Conservation (phyloP, 2,329 filamentous ascomycete genomes). For the Hawksworthiomyces lignivorus region DNA sequence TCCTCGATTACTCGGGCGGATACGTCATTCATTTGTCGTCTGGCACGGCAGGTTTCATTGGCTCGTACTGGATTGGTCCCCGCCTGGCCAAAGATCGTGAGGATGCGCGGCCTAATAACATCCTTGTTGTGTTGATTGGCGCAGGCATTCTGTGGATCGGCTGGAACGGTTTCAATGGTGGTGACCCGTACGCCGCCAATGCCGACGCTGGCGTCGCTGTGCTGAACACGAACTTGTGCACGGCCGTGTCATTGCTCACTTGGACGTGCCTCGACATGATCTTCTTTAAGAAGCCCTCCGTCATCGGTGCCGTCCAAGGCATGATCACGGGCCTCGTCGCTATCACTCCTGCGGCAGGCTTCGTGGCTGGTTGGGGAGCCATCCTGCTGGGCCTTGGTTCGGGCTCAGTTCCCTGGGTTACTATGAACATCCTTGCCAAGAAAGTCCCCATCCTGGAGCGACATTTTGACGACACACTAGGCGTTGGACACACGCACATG, state of each 20-base stretch:
- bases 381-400: slow-evolving; percentile 37
- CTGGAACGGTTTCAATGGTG: slow-evolving; percentile 47
- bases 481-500: slow-evolving; percentile 32
- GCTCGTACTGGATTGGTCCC: slow-evolving; percentile 39
- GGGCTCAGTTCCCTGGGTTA: slow-evolving; percentile 38
- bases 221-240: slow-evolving; percentile 42
- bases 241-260: slow-evolving; percentile 37
- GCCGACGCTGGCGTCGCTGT: slow-evolving; percentile 43
- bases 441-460: slow-evolving; percentile 20
- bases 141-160: slow-evolving; percentile 44
- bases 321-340: slow-evolving; percentile 46
- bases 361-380: slow-evolving; percentile 43
- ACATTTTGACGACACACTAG: slow-evolving; percentile 20
- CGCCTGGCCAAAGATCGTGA: slow-evolving; percentile 35
- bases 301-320: slow-evolving; percentile 42
- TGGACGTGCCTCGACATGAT: slow-evolving; percentile 39
- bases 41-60: slow-evolving; percentile 41
- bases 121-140: slow-evolving; percentile 35
- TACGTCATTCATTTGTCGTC: slow-evolving; percentile 46
- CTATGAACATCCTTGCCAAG: slow-evolving; percentile 40
- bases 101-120: slow-evolving; percentile 39
- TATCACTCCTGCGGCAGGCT: slow-evolving; percentile 43
- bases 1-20: slow-evolving; percentile 44
- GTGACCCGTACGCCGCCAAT: slow-evolving; percentile 42
- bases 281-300: slow-evolving; percentile 40